Percentiles rank a stretch among this genome's conserved stretches.
Conservation (phyloP, 768 basidiomycete genomes). For the Vishniacozyma victoriae region DNA sequence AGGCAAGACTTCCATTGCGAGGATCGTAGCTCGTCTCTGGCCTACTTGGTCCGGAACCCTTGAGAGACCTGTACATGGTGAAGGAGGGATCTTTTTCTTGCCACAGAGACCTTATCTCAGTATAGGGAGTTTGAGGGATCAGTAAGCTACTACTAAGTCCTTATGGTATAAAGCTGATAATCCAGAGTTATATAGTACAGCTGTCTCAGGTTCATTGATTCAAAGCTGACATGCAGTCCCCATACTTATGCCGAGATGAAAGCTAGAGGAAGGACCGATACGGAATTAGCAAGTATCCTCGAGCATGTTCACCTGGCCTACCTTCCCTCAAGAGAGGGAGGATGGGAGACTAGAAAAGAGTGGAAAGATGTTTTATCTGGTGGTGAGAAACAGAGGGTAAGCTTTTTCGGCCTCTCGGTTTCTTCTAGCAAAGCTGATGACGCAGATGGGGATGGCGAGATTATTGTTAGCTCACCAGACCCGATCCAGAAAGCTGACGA, state of each 20-base stretch:
- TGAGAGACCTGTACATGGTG: constrained; percentile 57
- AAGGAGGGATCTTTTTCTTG: constrained; percentile 58
- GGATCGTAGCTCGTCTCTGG: constrained; percentile 88
- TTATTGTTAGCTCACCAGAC: neutral
- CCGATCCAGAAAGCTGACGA: constrained; percentile 9
- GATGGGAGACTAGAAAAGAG: constrained; percentile 82
- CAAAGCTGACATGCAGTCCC: too few species aligned
- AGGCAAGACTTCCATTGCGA: constrained; percentile 81
- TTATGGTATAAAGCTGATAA: constrained; percentile 3
- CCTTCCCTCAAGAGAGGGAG: constrained; percentile 78
- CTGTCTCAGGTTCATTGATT: too few species aligned
- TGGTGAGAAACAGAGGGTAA: constrained; percentile 87
- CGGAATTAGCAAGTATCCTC: constrained; percentile 69
- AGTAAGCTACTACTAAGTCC: too few species aligned
- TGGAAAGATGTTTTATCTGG: constrained; percentile 88
- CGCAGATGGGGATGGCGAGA: neutral
- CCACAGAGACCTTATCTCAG: constrained; percentile 94
- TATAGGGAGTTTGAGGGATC: constrained; percentile 77
- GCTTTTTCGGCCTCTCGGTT: constrained; percentile 32
- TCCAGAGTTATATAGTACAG: constrained; percentile 70
- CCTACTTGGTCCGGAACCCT: constrained; percentile 51
- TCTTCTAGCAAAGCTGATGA: neutral
- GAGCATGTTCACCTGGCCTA: constrained; percentile 78
- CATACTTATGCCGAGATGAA: constrained; percentile 71
- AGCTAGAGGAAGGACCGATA: constrained; percentile 57